These are phyloP conservation scores for Camellia sinensis DNA, from an alignment of 148 eudicot species.

Conservation along the genomic window DNA sequence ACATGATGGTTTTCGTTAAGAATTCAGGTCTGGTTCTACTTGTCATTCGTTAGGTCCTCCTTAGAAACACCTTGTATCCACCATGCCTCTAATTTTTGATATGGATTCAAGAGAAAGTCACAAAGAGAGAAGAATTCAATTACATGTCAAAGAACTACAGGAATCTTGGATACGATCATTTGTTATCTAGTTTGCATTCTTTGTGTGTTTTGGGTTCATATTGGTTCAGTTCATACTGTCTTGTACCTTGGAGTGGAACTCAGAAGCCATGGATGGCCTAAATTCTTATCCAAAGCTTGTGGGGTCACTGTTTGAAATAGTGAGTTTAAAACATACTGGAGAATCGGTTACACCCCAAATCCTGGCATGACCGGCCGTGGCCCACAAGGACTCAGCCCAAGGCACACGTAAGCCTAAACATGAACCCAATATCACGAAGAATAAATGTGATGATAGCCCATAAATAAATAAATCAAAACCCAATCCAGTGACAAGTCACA, in stretches of 20 bases:
- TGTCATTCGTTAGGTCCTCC: constrained; percentile 50
- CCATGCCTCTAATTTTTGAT: constrained; percentile 32
- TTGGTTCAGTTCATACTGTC: constrained; percentile 37
- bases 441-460: too few relatives aligned
- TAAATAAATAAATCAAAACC: too few relatives aligned
- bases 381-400: too few relatives aligned
- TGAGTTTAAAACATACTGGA: constrained; percentile 64
- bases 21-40: constrained; percentile 63
- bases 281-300: constrained; percentile 42
- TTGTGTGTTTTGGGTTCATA: constrained; percentile 30
- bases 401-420: too few relatives aligned
- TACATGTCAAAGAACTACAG: constrained; percentile 38
- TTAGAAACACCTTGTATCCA: constrained; percentile 61
- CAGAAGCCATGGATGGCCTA: constrained; percentile 28
- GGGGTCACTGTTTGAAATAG: constrained; percentile 40
- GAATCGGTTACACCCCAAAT: constrained; percentile 22
- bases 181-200: constrained; percentile 34
- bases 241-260: constrained; percentile 50
- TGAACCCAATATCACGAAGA: too few relatives aligned
- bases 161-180: constrained; percentile 37
- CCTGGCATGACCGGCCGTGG: too few relatives aligned
- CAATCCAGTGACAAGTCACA: too few relatives aligned
- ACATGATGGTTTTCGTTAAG: constrained; percentile 55
- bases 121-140: constrained; percentile 31
- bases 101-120: constrained; percentile 34